phyloP scores from a whole-genome alignment of 495 filamentous ascomycete genomes.

The Penicillium waksmanii region DNA sequence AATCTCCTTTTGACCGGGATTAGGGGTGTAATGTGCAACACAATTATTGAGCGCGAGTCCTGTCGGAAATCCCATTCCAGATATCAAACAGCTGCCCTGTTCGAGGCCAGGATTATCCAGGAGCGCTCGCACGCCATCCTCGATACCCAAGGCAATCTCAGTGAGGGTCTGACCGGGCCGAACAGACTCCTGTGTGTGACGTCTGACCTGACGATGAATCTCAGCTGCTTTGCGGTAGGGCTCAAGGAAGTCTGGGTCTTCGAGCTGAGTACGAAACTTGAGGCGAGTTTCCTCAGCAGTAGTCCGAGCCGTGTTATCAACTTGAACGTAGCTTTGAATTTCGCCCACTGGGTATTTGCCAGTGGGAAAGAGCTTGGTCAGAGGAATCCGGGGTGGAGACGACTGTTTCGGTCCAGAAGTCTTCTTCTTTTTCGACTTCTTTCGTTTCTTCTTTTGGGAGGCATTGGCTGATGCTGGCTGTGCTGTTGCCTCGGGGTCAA shows the following conservation, averaged over 20 bases:
- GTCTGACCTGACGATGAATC: slow-evolving; percentile 81
- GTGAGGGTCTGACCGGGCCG: slow-evolving; percentile 81
- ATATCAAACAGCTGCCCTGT: slow-evolving; percentile 76
- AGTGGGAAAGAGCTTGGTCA: slow-evolving; percentile 54
- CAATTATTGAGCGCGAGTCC: slow-evolving; percentile 86
- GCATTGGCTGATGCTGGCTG: slow-evolving; percentile 13
- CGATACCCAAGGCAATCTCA: slow-evolving; percentile 83
- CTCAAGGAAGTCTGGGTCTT: slow-evolving; percentile 59
- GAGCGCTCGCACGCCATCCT: slow-evolving; percentile 79
- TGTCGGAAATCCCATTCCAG: slow-evolving; percentile 88
- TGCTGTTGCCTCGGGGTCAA: slow-evolving; percentile 25
- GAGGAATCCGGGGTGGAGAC: slow-evolving; percentile 56
- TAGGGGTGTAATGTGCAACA: slow-evolving; percentile 88
- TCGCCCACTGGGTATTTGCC: slow-evolving; percentile 58
- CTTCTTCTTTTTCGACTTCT: slow-evolving; percentile 59
- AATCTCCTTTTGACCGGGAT: slow-evolving; percentile 81
- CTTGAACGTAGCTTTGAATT: slow-evolving; percentile 47
- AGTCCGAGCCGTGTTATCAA: slow-evolving; percentile 59
- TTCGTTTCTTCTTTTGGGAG: slow-evolving; percentile 58
- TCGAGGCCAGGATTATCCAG: slow-evolving; percentile 77
- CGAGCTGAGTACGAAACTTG: slow-evolving; percentile 44
- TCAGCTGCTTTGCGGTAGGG: slow-evolving; percentile 66
- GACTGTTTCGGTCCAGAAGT: slow-evolving; percentile 46
- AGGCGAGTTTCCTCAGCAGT: slow-evolving; percentile 63
- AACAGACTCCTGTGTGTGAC: slow-evolving; percentile 78